Evolutionary conservation across 208 protist species (phyloP), one percentile per base, ranked within the genome.

Genomic region (Tetramitus jugosus): DNA sequence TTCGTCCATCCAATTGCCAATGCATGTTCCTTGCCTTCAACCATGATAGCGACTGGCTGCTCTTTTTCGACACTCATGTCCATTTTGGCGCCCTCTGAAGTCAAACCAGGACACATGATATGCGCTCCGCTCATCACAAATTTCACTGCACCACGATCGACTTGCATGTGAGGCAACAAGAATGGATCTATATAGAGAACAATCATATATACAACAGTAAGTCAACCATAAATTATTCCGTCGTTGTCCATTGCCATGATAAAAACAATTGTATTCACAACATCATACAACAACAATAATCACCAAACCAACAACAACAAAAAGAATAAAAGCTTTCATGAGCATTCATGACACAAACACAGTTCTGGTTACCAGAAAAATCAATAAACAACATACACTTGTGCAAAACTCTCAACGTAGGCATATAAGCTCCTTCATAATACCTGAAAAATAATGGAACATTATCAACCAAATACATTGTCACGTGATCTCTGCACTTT

Each of bases 51-150:
- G 8, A 94, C 88, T 20, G 93, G 78, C 26, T 85, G 78, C 0
- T 86, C 90, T 33, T 81, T 77, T 33, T n/a, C 46, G 3, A 77
- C 72, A 62, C 7, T 40, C 0, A 84, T 84, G 31, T 80, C 85
- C 3, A 97, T 81, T 35, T 77, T 60, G 31, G 94, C 96, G 68
- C 96, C 96, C 33, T 83, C 81, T 43, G 94, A 97, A 39, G 95
- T 98, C 40, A 98, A 84, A 39, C 96, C 96, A 35, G 83, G 94
- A 84, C 94, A 97, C 96, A 99, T 98, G 53, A 99, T 90, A 81
- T 98, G 92, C 0, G 96, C 94, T n/a, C 96, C 96, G 8, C 90
- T 92, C 42, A 99, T 80, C 56, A 98, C 91, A 82, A 97, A 95
- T 77, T 92, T 93, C 83, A 97, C 98, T 77, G 93, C 96, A 61